These are phyloP conservation scores for Backusella australiensis DNA, from an alignment of 192 early-diverging fungal species.

Conservation along the genomic window DNA sequence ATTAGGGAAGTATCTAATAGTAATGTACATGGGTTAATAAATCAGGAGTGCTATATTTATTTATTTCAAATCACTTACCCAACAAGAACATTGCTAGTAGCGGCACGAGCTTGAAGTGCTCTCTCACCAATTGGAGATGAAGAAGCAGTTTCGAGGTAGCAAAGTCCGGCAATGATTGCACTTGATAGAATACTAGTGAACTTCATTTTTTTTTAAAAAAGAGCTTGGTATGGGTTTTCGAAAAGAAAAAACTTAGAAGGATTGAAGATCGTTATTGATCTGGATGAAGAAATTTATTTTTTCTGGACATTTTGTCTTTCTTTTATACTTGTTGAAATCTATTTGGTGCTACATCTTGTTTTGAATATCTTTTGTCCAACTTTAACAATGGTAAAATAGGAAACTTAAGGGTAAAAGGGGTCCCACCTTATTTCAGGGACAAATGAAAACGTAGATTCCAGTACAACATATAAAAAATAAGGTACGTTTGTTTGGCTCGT, in stretches of 20 bases:
- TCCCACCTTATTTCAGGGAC: conserved; percentile 3
- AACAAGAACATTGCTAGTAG: conserved; percentile 19
- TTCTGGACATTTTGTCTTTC: neutral
- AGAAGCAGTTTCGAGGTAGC: neutral
- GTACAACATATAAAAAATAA: neutral
- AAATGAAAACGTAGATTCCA: neutral
- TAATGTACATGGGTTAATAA: neutral
- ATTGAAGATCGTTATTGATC: neutral
- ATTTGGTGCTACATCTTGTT: neutral
- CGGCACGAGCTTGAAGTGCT: neutral
- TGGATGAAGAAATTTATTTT: neutral
- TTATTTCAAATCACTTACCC: neutral
- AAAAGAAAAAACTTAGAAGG: neutral
- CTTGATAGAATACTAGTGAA: conserved; percentile 7
- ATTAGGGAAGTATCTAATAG: conserved; percentile 20
- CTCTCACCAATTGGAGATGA: neutral
- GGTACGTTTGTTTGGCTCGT: neutral
- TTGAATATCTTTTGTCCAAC: neutral
- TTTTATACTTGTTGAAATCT: neutral
- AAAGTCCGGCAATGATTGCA: conserved; percentile 2
- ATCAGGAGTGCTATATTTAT: neutral
- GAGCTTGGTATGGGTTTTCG: neutral
- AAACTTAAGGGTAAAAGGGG: conserved; percentile 1
- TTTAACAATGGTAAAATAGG: neutral
- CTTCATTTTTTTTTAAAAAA: neutral